phyloP scores from a whole-genome alignment of 1,284 basidiomycete species.

The Melampsora americana region DNA sequence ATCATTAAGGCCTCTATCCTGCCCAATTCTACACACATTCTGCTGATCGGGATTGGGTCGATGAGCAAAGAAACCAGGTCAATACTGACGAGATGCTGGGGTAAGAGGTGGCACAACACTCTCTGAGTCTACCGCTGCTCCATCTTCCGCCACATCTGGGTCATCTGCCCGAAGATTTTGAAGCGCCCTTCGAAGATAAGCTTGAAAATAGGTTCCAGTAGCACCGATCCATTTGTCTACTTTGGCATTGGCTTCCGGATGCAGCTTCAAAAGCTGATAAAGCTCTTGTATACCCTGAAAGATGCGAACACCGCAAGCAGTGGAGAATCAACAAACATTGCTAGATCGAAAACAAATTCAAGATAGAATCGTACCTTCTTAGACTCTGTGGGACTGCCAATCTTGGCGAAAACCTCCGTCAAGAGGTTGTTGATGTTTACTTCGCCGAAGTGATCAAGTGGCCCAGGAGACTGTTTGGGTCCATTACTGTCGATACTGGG shows the following conservation, averaged over 20 bases:
- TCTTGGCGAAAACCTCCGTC: conserved; percentile 43
- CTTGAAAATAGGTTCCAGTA: conserved; percentile 57
- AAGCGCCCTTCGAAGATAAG: conserved; percentile 56
- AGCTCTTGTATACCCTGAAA: conserved; percentile 79
- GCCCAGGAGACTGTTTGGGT: not conserved
- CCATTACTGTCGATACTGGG: conserved; percentile 17
- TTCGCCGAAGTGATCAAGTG: conserved; percentile 20
- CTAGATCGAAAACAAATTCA: not conserved
- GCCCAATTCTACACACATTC: not conserved
- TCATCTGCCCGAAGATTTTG: conserved; percentile 51
- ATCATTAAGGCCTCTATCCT: too few relatives aligned
- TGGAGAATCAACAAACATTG: not conserved
- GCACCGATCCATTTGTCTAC: conserved; percentile 61
- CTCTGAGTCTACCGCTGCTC: conserved; percentile 2
- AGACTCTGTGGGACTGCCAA: conserved; percentile 39
- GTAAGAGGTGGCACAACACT: not conserved
- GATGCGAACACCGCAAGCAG: not conserved
- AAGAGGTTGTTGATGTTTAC: conserved; percentile 41
- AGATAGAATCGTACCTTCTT: conserved; percentile 34
- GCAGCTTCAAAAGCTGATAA: conserved; percentile 85
- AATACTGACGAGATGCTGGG: conserved; percentile 5
- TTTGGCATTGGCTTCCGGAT: conserved; percentile 79
- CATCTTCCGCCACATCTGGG: conserved; percentile 24
- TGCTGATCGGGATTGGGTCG: not conserved
- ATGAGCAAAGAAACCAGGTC: not conserved